Conservation (phyloP, 305 asterid species). For the Rubia occidens region DNA sequence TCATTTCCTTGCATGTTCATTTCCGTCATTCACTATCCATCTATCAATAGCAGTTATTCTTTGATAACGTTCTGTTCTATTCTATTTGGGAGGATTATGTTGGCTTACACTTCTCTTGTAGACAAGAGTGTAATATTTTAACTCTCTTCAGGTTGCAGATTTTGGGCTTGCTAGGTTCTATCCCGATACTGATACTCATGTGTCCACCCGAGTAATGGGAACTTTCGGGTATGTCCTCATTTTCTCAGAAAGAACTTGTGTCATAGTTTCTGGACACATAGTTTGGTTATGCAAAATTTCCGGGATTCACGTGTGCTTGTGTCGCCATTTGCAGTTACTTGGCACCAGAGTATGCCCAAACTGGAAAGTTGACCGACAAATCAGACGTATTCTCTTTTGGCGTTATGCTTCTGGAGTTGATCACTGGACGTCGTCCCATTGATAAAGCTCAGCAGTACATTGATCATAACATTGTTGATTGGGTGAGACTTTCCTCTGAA, state of each 20-base stretch:
- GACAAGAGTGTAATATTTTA: conserved; percentile 12
- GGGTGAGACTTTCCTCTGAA: conserved; percentile 45
- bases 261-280: conserved; percentile 7
- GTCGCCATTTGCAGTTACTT: conserved; percentile 49
- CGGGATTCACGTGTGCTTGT: neutral
- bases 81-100: neutral
- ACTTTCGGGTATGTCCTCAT: conserved; percentile 66
- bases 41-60: neutral
- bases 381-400: conserved; percentile 92
- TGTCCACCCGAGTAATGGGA: conserved; percentile 95
- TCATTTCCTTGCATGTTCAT: too few relatives aligned
- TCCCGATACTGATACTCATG: conserved; percentile 75
- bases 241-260: neutral
- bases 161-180: conserved; percentile 89
- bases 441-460: conserved; percentile 71
- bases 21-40: too few relatives aligned
- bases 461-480: conserved; percentile 80
- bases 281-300: neutral
- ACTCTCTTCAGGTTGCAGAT: conserved; percentile 71
- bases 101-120: neutral
- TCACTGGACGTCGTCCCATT: conserved; percentile 85
- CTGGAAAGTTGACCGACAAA: conserved; percentile 81
- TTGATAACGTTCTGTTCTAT: neutral
- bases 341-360: conserved; percentile 92
- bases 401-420: conserved; percentile 78